Conservation (phyloP, 177 flowering plant genomes). For the Telopea speciosissima region DNA sequence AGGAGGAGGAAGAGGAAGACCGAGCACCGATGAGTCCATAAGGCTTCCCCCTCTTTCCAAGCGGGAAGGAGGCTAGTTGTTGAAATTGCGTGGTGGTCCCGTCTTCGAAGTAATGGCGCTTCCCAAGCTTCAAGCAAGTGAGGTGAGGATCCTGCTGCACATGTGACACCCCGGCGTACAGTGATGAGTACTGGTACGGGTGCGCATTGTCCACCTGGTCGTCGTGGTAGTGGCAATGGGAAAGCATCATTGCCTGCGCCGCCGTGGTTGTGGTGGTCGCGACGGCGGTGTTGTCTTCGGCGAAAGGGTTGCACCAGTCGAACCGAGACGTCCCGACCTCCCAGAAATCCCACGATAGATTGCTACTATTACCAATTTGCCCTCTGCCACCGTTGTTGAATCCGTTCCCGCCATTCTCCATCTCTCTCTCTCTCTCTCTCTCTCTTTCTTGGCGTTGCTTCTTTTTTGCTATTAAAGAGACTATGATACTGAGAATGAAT, state of each 20-base stretch:
- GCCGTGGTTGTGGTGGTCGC: background rate
- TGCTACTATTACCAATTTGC: conserved; percentile 17
- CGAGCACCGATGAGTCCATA: conserved; percentile 9
- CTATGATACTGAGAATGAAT: background rate
- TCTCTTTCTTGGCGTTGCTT: background rate
- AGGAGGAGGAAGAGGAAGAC: no score
- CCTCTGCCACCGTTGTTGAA: conserved; percentile 10
- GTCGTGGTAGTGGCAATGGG: background rate
- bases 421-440: conserved; percentile 11
- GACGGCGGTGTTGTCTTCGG: background rate
- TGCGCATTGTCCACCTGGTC: conserved; percentile 7
- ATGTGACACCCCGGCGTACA: conserved; percentile 17
- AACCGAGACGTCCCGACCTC: conserved; percentile 12
- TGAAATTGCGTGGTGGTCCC: conserved; percentile 3
- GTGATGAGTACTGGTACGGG: conserved; percentile 1
- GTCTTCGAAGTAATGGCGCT: conserved; percentile 58
- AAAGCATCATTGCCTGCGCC: conserved; percentile 14
- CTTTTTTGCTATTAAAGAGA: conserved; percentile 6
- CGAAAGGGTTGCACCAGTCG: conserved; percentile 8
- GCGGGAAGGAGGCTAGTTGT: conserved; percentile 19
- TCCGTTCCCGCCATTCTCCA: conserved; percentile 31
- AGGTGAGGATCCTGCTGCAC: conserved; percentile 46
- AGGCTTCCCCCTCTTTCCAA: conserved; percentile 33
- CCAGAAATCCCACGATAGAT: conserved; percentile 24
- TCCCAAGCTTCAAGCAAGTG: conserved; percentile 59